Evolutionary conservation across 2,329 filamentous ascomycete species (phyloP).

Genomic region (Pleomassaria siparia): DNA sequence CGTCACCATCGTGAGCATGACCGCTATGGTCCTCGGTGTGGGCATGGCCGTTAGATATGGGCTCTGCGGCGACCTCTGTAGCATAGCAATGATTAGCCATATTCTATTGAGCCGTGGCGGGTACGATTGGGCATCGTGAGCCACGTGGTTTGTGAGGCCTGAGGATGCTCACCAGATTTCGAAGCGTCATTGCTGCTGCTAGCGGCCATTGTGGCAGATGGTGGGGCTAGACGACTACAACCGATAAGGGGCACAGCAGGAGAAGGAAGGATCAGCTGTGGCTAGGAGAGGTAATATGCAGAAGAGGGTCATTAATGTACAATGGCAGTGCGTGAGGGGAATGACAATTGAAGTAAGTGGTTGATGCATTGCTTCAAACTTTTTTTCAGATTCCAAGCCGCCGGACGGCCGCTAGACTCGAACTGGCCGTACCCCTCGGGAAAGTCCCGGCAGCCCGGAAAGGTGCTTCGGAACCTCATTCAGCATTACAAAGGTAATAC

Average conservation of each 20-base stretch:
- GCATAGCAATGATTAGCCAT: conserved; percentile 25
- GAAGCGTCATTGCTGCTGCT: conserved; percentile 40
- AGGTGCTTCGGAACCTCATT: too few species aligned
- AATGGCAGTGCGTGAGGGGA: conserved; percentile 18
- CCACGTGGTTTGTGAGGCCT: conserved; percentile 3
- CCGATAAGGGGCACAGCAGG: conserved; percentile 20
- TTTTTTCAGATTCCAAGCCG: conserved; percentile 22
- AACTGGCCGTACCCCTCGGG: background rate
- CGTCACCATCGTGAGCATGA: conserved; percentile 1
- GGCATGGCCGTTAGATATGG: conserved; percentile 24
- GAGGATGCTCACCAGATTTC: conserved; percentile 36
- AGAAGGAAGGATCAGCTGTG: conserved; percentile 25
- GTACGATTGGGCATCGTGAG: background rate
- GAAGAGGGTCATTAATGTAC: conserved; percentile 38
- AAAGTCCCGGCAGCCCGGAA: background rate
- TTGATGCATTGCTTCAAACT: conserved; percentile 19
- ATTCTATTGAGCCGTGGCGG: conserved; percentile 2
- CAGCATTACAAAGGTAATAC: too few species aligned
- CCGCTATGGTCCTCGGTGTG: conserved; percentile 11
- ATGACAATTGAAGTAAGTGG: background rate
- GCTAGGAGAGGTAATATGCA: conserved; percentile 27
- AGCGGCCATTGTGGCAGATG: conserved; percentile 31
- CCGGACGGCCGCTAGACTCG: conserved; percentile 24
- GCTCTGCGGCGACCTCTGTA: conserved; percentile 30
- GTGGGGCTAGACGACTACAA: conserved; percentile 12